Conservation (phyloP, 2,329 filamentous ascomycete species). For the Peltaster fructicola region DNA sequence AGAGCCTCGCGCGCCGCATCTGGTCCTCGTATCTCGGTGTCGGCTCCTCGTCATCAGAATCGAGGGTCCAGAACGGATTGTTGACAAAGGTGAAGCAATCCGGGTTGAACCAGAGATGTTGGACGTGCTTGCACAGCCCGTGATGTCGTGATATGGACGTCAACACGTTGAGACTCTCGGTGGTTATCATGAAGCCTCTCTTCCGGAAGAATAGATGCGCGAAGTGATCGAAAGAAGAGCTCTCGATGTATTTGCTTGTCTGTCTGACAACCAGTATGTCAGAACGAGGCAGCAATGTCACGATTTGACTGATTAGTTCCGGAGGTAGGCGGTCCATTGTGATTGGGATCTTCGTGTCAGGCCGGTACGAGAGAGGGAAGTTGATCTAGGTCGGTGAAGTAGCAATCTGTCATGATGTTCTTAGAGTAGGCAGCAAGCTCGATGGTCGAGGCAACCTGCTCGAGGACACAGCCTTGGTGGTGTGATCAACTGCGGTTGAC, state of each 20-base stretch:
- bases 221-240: constrained; percentile 11
- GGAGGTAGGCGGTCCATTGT: too few relatives aligned
- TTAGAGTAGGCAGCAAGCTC: too few relatives aligned
- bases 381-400: too few relatives aligned
- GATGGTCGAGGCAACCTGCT: too few relatives aligned
- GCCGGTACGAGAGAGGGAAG: too few relatives aligned
- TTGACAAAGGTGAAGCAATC: constrained; percentile 12
- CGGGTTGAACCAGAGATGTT: constrained; percentile 19
- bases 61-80: too few relatives aligned
- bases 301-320: constrained; percentile 13
- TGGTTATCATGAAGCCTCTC: constrained; percentile 17
- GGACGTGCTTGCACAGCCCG: constrained; percentile 11
- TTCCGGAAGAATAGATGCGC: constrained; percentile 17
- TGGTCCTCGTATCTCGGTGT: neutral
- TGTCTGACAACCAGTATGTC: constrained; percentile 11
- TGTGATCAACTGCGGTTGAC: too few relatives aligned
- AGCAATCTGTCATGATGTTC: too few relatives aligned
- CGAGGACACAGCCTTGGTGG: too few relatives aligned
- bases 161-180: constrained; percentile 10
- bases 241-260: constrained; percentile 9
- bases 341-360: too few relatives aligned
- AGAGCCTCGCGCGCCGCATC: constrained; percentile 10
- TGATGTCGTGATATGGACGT: constrained; percentile 9
- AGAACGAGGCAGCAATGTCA: constrained; percentile 8
- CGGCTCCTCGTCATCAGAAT: neutral